phyloP scores from a whole-genome alignment of 805 yeast species.

The Metschnikowia proteae region DNA sequence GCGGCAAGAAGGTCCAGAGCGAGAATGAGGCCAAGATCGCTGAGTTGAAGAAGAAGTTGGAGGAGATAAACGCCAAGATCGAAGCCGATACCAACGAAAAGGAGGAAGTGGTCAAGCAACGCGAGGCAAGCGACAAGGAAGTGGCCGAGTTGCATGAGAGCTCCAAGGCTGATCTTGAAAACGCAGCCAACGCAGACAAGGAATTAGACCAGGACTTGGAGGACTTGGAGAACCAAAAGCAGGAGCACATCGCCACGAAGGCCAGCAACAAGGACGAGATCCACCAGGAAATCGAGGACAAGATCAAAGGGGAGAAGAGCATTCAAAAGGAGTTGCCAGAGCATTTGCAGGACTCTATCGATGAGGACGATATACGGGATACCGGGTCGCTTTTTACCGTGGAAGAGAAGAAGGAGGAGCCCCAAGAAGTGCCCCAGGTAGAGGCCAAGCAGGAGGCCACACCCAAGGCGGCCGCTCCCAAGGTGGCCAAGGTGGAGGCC shows the following conservation, averaged over 20 bases:
- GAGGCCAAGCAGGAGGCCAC: background rate
- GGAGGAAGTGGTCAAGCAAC: conserved; percentile 32
- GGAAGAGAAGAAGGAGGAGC: conserved; percentile 16
- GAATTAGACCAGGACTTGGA: conserved; percentile 42
- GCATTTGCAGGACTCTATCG: conserved; percentile 40
- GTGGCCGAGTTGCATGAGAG: conserved; percentile 33
- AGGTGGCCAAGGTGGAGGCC: background rate
- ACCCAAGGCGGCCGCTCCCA: background rate
- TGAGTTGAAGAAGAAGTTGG: conserved; percentile 43
- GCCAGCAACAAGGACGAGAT: conserved; percentile 33
- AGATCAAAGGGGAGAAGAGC: conserved; percentile 45
- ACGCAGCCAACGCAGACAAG: conserved; percentile 26
- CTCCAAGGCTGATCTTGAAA: conserved; percentile 23
- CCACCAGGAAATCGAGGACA: conserved; percentile 25
- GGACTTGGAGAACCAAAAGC: conserved; percentile 40
- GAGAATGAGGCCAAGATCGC: conserved; percentile 44
- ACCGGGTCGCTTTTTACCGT: conserved; percentile 37
- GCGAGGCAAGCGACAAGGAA: conserved; percentile 37
- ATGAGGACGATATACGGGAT: conserved; percentile 36
- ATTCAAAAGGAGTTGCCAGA: conserved; percentile 51
- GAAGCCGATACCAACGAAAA: conserved; percentile 32
- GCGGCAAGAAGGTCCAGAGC: conserved; percentile 43
- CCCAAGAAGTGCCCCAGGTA: background rate
- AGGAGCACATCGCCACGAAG: conserved; percentile 34
- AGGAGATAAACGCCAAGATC: conserved; percentile 35